Evolutionary conservation across 371 early-diverging fungal genomes (phyloP), one percentile per base, ranked within the genome.

Genomic region (Dichotomocladium elegans): DNA sequence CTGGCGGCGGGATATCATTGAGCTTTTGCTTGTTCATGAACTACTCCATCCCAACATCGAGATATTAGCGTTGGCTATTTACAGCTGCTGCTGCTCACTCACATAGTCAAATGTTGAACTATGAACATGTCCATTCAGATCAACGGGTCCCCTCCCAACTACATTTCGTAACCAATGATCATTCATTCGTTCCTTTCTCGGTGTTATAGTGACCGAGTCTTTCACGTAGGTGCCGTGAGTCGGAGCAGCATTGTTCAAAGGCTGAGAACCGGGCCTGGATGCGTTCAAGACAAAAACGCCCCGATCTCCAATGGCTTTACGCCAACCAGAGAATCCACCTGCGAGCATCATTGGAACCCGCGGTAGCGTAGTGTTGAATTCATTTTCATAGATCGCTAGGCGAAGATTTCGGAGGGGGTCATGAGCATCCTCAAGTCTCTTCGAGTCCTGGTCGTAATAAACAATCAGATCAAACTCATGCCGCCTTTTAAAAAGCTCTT

Each of bases 261-360:
- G n/a, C n/a, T n/a, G n/a, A n/a, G n/a, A n/a, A n/a, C n/a, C n/a
- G 12, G 37, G 0, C 15, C 60, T 33, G 34, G 54, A 66, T 6
- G n/a, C n/a, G n/a, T n/a, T n/a, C n/a, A n/a, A n/a, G n/a, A n/a
- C n/a, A n/a, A n/a, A n/a, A n/a, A 82, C 64, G 43, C 80, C 80
- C 2, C 53, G 50, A 19, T 71, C 66, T 1, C 79, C 76, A 30
- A 77, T 60, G 3, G 62, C 60, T 3, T 63, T 57, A 28, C 58
- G 55, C 95, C 94, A 93, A 1, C 79, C 89, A 37, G 74, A 60
- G 65, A 89, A 89, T 0, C 93, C 93, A 21, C 93, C 95, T 9
- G 70, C 56, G n/a, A 94, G 60, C 28, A 93, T 56, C 50, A 88
- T 67, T 0, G 91, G 91, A 44, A 61, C 57, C 12, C 72, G 57